A percentile compares a stretch with the other conserved stretches of the same genome.
Conservation (phyloP, 75 land plant genomes). For the Selaginella tamariscina region DNA sequence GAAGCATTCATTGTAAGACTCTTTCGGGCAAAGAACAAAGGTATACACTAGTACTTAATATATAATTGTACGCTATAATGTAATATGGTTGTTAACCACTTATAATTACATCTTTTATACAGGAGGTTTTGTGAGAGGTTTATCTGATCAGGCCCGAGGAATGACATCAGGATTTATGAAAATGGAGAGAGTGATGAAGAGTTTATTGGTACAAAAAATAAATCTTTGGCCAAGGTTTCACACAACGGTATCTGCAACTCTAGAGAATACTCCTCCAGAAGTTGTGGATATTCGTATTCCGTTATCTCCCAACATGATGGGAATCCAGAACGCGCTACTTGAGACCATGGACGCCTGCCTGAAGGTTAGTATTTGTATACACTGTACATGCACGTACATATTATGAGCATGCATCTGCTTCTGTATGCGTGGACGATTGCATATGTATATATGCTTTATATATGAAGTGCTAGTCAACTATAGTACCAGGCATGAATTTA, state of each 20-base stretch:
- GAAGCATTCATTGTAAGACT: constrained; percentile 78
- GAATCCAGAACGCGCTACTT: constrained; percentile 70
- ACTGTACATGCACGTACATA: too few relatives aligned
- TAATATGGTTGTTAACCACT: too few relatives aligned
- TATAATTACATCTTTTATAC: too few relatives aligned
- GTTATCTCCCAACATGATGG: constrained; percentile 51
- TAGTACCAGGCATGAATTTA: too few relatives aligned
- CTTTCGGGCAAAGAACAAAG: constrained; percentile 28
- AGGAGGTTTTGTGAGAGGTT: constrained; percentile 47
- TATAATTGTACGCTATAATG: too few relatives aligned
- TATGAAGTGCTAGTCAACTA: too few relatives aligned
- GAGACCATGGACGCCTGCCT: constrained; percentile 96
- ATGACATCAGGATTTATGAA: constrained; percentile 86
- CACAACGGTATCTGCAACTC: constrained; percentile 41
- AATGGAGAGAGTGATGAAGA: constrained; percentile 71
- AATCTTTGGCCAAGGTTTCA: constrained; percentile 93
- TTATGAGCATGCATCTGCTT: too few relatives aligned
- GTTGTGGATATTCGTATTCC: constrained; percentile 86
- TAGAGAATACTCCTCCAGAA: constrained; percentile 73
- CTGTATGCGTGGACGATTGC: too few relatives aligned
- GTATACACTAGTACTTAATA: too few relatives aligned
- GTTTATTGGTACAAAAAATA: constrained; percentile 43
- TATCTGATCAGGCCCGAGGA: constrained; percentile 67
- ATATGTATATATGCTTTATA: too few relatives aligned
- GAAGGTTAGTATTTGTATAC: too few relatives aligned